Conservation (phyloP, 805 yeast species). For the Candida nanaspora region DNA sequence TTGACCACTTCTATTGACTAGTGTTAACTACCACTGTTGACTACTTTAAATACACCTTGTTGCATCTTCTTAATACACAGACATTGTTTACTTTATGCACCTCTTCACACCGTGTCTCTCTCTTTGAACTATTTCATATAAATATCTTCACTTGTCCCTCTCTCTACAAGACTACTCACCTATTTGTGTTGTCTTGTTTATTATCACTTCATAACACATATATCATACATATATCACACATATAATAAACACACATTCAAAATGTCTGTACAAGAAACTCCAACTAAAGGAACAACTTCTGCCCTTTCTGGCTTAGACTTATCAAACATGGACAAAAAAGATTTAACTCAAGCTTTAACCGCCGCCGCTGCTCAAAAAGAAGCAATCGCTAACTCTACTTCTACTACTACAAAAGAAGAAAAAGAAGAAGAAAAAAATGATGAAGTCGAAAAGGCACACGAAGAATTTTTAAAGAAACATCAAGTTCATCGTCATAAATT, state of each 20-base stretch:
- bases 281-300: constrained; percentile 56
- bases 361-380: constrained; percentile 35
- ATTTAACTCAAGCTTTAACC: constrained; percentile 32
- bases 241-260: background rate
- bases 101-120: no score
- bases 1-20: no score
- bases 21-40: no score
- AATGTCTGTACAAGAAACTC: constrained; percentile 61
- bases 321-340: constrained; percentile 30
- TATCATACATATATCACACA: background rate
- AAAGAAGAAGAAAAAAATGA: constrained; percentile 9
- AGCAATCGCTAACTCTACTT: constrained; percentile 19
- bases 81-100: no score
- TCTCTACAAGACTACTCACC: no score
- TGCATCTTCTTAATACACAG: no score
- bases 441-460: constrained; percentile 34
- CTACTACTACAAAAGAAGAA: constrained; percentile 10
- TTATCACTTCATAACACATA: background rate
- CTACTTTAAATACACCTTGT: no score
- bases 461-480: constrained; percentile 52
- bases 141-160: no score
- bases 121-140: no score
- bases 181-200: no score
- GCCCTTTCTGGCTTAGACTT: constrained; percentile 49
- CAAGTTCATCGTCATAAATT: constrained; percentile 65